A percentile compares a stretch with the other conserved stretches of the same genome.
These are phyloP conservation scores for Sphaerulina vaccinii DNA, from an alignment of 2,329 filamentous ascomycete species.

Conservation along the genomic window DNA sequence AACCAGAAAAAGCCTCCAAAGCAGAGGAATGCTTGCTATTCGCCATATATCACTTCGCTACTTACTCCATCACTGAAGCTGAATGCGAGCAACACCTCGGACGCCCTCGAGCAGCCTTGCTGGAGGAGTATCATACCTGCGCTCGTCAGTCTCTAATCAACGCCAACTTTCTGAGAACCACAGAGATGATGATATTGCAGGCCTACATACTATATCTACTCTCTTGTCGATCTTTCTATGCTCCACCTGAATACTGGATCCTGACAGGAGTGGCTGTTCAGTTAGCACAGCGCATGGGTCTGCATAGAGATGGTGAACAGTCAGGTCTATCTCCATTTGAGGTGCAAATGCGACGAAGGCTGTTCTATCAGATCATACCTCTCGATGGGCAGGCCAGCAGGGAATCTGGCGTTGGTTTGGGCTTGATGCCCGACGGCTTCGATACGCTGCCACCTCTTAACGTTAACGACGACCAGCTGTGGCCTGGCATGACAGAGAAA, in stretches of 20 bases:
- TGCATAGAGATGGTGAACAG: slow-evolving; percentile 50
- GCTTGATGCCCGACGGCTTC: slow-evolving; percentile 29
- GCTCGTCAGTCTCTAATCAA: slow-evolving; percentile 65
- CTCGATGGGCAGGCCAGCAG: slow-evolving; percentile 48
- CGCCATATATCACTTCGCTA: slow-evolving; percentile 58
- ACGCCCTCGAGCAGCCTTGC: slow-evolving; percentile 43
- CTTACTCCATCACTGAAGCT: slow-evolving; percentile 50
- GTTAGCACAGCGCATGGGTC: slow-evolving; percentile 6
- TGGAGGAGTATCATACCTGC: slow-evolving; percentile 41
- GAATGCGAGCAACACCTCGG: slow-evolving; percentile 51
- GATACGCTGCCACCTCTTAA: slow-evolving; percentile 37
- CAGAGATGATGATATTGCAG: slow-evolving; percentile 65
- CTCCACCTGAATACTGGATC: slow-evolving; percentile 60
- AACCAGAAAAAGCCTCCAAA: slow-evolving; percentile 56
- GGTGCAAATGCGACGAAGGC: slow-evolving; percentile 58
- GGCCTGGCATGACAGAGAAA: slow-evolving; percentile 49
- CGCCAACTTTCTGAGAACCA: slow-evolving; percentile 64
- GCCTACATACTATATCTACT: slow-evolving; percentile 64
- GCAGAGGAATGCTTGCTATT: slow-evolving; percentile 60
- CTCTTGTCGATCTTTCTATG: slow-evolving; percentile 41
- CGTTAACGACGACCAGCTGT: slow-evolving; percentile 39
- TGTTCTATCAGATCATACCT: slow-evolving; percentile 64
- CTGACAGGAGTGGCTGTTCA: slow-evolving; percentile 54
- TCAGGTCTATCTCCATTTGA: slow-evolving; percentile 57
- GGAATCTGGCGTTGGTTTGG: slow-evolving; percentile 34